phyloP scores from a whole-genome alignment of 2,329 filamentous ascomycete species.

The Myrmaecium sp. region DNA sequence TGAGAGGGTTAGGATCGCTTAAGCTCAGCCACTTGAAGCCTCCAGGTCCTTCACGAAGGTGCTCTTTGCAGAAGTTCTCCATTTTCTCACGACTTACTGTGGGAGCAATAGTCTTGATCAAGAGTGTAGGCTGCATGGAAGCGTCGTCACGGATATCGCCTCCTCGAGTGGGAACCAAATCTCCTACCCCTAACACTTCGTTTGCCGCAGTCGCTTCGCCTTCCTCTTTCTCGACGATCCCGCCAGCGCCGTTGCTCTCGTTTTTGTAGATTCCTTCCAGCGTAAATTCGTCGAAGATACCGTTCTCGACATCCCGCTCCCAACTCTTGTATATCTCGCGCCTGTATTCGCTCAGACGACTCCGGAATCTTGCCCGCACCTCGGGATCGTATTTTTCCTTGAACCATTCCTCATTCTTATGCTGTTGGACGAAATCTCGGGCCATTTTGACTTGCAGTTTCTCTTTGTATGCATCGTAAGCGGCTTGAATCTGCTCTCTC shows the following conservation, averaged over 20 bases:
- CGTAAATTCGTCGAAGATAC: conserved; percentile 85
- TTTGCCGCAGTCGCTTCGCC: conserved; percentile 83
- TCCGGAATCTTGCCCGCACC: conserved; percentile 56
- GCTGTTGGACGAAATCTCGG: conserved; percentile 71
- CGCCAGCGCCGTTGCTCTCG: conserved; percentile 74
- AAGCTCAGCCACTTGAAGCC: conserved; percentile 93
- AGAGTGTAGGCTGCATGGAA: conserved; percentile 71
- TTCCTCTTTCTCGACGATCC: conserved; percentile 82
- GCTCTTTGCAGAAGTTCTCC: conserved; percentile 85
- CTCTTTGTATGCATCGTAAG: conserved; percentile 49
- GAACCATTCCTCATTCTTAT: conserved; percentile 97
- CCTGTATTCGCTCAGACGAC: conserved; percentile 64
- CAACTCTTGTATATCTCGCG: conserved; percentile 67
- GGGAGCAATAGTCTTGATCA: conserved; percentile 96
- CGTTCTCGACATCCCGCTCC: conserved; percentile 71
- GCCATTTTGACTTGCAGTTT: conserved; percentile 60
- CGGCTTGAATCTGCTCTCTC: conserved; percentile 57
- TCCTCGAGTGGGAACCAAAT: conserved; percentile 67
- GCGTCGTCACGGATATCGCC: conserved; percentile 83
- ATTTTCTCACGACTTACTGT: conserved; percentile 89
- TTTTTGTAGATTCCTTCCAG: conserved; percentile 87
- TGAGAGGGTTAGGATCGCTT: conserved; percentile 90
- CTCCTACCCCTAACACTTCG: conserved; percentile 82
- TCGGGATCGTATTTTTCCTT: conserved; percentile 83
- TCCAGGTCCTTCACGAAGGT: conserved; percentile 76